phyloP scores from a whole-genome alignment of 192 early-diverging fungal genomes.

The Neocallimastix lanati region DNA sequence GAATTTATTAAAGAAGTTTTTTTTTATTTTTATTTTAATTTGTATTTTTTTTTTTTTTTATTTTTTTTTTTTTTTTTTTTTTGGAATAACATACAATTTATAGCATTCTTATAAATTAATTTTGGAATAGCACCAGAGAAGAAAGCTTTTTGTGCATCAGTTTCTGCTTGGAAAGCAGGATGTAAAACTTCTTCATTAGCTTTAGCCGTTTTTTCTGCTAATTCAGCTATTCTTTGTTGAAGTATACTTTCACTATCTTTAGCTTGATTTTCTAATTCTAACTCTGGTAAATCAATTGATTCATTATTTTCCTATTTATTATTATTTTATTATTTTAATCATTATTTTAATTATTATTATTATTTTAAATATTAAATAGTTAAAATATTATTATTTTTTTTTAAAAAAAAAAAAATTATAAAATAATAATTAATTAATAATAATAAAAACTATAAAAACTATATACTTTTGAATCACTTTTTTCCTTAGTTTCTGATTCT shows the following conservation, averaged over 20 bases:
- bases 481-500: no score
- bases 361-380: no score
- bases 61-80: no score
- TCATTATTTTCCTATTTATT: not conserved
- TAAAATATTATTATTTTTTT: no score
- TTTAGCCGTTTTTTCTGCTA: not conserved
- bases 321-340: not conserved
- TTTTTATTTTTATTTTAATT: no score
- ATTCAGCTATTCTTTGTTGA: not conserved
- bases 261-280: not conserved
- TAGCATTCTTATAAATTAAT: not conserved
- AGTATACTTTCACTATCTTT: not conserved
- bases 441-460: no score
- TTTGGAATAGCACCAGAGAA: not conserved
- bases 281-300: not conserved
- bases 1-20: no score
- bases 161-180: not conserved
- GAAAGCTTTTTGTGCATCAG: not conserved
- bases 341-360: no score
- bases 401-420: no score
- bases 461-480: no score
- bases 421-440: no score
- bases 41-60: no score
- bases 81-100: not conserved
- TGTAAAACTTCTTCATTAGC: not conserved